These are phyloP conservation scores for Hemileccinum impolitum DNA, from an alignment of 768 basidiomycete species.

Conservation along the genomic window DNA sequence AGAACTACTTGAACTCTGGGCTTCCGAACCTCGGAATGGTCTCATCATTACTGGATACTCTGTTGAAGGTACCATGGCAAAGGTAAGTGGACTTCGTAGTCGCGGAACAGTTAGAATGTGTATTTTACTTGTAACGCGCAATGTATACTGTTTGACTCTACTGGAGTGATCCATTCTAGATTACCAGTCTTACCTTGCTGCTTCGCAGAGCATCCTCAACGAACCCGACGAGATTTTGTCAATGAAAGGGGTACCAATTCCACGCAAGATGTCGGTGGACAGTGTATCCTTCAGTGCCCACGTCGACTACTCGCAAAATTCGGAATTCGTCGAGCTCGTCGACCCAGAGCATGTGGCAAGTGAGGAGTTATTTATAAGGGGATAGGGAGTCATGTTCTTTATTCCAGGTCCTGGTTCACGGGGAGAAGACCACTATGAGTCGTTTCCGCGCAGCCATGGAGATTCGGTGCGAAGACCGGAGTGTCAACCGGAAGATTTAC, in stretches of 20 bases:
- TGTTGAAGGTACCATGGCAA: slow-evolving; percentile 92
- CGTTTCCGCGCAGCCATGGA: slow-evolving; percentile 82
- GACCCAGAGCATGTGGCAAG: slow-evolving; percentile 86
- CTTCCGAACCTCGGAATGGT: slow-evolving; percentile 90
- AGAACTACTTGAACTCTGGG: slow-evolving; percentile 92
- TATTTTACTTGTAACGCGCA: slow-evolving; percentile 13
- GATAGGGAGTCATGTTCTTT: neutral
- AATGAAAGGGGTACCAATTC: slow-evolving; percentile 73
- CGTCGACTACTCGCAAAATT: slow-evolving; percentile 94
- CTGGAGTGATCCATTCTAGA: slow-evolving; percentile 5
- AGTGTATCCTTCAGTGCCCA: slow-evolving; percentile 96
- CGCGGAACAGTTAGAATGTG: slow-evolving; percentile 11
- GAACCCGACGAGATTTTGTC: slow-evolving; percentile 88
- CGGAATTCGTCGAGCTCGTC: slow-evolving; percentile 90
- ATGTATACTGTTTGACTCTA: slow-evolving; percentile 1
- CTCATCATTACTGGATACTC: slow-evolving; percentile 94
- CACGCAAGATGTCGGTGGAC: slow-evolving; percentile 85
- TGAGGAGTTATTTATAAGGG: slow-evolving; percentile 13
- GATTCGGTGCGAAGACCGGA: slow-evolving; percentile 76
- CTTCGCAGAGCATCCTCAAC: slow-evolving; percentile 76
- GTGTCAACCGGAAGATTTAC: slow-evolving; percentile 92
- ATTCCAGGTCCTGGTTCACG: slow-evolving; percentile 83
- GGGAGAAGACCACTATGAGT: slow-evolving; percentile 89
- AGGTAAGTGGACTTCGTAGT: slow-evolving; percentile 64
- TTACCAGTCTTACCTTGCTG: neutral